A percentile compares a stretch with the other conserved stretches of the same genome.
These are phyloP conservation scores for Trichoderma harzianum DNA, from an alignment of 2,329 filamentous ascomycete genomes.

Conservation along the genomic window DNA sequence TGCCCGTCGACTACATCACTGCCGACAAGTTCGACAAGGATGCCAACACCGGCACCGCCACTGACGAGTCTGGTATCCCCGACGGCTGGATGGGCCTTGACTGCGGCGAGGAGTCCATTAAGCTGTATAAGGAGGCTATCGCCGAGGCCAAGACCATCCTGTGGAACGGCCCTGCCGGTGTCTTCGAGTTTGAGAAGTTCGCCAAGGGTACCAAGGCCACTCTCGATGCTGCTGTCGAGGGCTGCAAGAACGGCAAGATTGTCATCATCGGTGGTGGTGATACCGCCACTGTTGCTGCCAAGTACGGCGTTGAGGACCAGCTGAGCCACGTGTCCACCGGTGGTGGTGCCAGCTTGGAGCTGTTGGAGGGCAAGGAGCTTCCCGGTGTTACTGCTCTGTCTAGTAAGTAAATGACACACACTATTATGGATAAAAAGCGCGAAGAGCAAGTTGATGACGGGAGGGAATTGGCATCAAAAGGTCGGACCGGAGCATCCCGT, in stretches of 20 bases:
- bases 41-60: constrained; percentile 75
- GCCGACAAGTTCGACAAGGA: constrained; percentile 92
- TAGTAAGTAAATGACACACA: constrained; percentile 53
- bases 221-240: constrained; percentile 81
- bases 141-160: constrained; percentile 90
- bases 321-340: constrained; percentile 97
- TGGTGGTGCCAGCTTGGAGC: constrained; percentile 89
- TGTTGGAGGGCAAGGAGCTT: constrained; percentile 96
- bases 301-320: constrained; percentile 95
- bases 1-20: constrained; percentile 93
- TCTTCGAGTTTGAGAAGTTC: constrained; percentile 97
- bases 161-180: constrained; percentile 96
- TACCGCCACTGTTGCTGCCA: constrained; percentile 94
- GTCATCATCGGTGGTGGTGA: constrained; percentile 99
- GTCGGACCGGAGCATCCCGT: constrained; percentile 34
- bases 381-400: constrained; percentile 92
- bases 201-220: constrained; percentile 88
- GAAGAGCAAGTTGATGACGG: constrained; percentile 30
- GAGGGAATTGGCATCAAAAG: constrained; percentile 28
- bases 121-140: constrained; percentile 86
- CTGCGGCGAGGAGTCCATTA: constrained; percentile 82
- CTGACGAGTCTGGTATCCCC: constrained; percentile 84
- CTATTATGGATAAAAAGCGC: not conserved
- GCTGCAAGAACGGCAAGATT: constrained; percentile 72
- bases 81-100: constrained; percentile 99